phyloP scores from a whole-genome alignment of 495 filamentous ascomycete genomes.

The Bacidia rubella region DNA sequence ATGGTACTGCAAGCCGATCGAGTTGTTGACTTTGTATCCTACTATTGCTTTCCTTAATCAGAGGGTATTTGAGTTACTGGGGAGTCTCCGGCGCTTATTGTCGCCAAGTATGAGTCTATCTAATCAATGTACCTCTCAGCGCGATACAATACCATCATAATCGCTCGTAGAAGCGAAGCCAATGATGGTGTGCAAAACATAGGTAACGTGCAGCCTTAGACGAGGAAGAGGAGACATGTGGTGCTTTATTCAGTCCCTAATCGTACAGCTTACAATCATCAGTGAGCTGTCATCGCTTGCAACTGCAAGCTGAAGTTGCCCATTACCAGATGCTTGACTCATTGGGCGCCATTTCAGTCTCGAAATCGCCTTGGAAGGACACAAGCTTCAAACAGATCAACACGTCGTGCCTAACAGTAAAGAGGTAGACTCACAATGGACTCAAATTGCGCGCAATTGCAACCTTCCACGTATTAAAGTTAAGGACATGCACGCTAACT shows the following conservation, averaged over 20 bases:
- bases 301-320: conserved; percentile 48
- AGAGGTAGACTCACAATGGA: neutral
- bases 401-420: neutral
- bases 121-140: too few relatives aligned
- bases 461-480: conserved; percentile 31
- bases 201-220: too few relatives aligned
- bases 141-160: too few relatives aligned
- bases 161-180: too few relatives aligned
- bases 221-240: too few relatives aligned
- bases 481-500: conserved; percentile 28
- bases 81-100: too few relatives aligned
- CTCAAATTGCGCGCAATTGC: conserved; percentile 23
- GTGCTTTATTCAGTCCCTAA: conserved; percentile 8
- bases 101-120: too few relatives aligned
- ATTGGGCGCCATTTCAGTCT: conserved; percentile 66
- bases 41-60: too few relatives aligned
- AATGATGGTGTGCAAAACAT: too few relatives aligned
- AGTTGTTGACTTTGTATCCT: too few relatives aligned
- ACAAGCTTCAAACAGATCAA: conserved; percentile 23
- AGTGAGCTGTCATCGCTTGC: conserved; percentile 75
- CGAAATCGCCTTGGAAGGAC: conserved; percentile 61
- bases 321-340: conserved; percentile 8
- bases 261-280: conserved; percentile 39
- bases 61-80: too few relatives aligned
- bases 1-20: too few relatives aligned